These are phyloP conservation scores for Bryoerythrophyllum caledonicum DNA, from an alignment of 225 moss, liverwort and hornwort genomes.

Conservation along the genomic window DNA sequence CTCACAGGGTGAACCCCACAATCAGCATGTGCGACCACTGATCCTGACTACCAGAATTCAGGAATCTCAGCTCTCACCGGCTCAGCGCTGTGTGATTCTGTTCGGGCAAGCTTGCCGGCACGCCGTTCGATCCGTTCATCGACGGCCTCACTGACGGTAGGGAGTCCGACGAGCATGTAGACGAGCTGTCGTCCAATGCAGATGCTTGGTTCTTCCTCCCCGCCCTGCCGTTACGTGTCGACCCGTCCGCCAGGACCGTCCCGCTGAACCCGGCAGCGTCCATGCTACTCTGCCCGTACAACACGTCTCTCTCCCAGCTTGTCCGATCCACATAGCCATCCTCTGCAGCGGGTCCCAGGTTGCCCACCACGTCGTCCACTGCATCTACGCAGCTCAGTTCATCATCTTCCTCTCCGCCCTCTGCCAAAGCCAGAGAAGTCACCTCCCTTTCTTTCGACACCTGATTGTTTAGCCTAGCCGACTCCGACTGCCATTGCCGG, in stretches of 20 bases:
- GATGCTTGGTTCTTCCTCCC: constrained; percentile 77
- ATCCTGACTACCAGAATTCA: neutral
- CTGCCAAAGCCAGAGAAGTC: constrained; percentile 58
- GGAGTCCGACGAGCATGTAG: constrained; percentile 96
- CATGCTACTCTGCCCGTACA: constrained; percentile 77
- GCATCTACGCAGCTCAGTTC: constrained; percentile 82
- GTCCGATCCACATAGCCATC: constrained; percentile 86
- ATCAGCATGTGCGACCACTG: constrained; percentile 4
- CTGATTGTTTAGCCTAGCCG: constrained; percentile 57
- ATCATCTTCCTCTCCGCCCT: constrained; percentile 81
- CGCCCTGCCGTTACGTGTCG: constrained; percentile 60
- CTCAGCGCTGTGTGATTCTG: constrained; percentile 51
- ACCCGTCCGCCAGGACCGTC: constrained; percentile 63
- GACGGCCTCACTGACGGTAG: constrained; percentile 76
- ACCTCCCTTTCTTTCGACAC: constrained; percentile 63
- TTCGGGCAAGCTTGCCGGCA: constrained; percentile 69
- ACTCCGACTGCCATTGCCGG: constrained; percentile 65
- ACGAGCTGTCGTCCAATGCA: constrained; percentile 92
- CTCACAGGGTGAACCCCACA: neutral
- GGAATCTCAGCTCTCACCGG: constrained; percentile 46
- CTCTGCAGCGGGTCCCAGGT: constrained; percentile 80
- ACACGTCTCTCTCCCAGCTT: constrained; percentile 90
- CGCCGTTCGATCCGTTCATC: constrained; percentile 67
- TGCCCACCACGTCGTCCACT: constrained; percentile 80
- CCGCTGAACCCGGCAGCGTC: constrained; percentile 97